These are phyloP conservation scores for Baorangia bicolor DNA, from an alignment of 768 basidiomycete genomes.

Conservation along the genomic window DNA sequence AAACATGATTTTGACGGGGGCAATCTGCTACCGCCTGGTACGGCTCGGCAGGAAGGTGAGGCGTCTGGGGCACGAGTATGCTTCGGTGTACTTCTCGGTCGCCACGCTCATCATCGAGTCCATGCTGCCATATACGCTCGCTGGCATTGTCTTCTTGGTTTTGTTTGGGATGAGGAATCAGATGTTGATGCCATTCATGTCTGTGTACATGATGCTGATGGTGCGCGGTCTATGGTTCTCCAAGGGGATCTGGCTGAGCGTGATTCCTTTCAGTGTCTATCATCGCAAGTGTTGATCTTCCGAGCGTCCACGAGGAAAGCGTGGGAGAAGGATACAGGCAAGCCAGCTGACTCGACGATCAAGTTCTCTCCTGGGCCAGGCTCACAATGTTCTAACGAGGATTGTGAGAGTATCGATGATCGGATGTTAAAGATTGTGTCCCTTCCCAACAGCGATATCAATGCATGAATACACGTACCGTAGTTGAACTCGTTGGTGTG, in stretches of 20 bases:
- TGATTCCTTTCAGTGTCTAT: constrained; percentile 8
- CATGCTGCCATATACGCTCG: constrained; percentile 9
- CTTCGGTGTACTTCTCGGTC: constrained; percentile 5
- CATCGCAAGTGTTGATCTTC: constrained; percentile 17
- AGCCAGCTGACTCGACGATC: background rate
- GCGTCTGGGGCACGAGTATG: background rate
- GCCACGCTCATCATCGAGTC: constrained; percentile 11
- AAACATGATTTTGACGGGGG: constrained; percentile 1
- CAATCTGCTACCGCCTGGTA: constrained; percentile 14
- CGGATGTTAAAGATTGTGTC: background rate
- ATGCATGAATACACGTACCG: no score
- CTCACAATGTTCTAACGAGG: background rate
- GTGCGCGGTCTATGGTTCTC: background rate
- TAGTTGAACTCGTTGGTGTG: background rate
- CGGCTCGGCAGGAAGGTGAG: background rate
- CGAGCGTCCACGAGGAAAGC: constrained; percentile 1
- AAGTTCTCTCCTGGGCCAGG: background rate
- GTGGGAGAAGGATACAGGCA: background rate
- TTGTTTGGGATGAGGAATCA: background rate
- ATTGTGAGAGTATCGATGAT: background rate
- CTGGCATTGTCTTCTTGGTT: constrained; percentile 6
- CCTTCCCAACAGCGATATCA: background rate
- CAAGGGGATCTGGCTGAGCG: background rate
- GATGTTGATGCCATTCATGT: background rate
- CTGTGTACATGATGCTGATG: constrained; percentile 1